phyloP scores from a whole-genome alignment of 805 yeast genomes.

The Lipomyces spencermartinsiae region DNA sequence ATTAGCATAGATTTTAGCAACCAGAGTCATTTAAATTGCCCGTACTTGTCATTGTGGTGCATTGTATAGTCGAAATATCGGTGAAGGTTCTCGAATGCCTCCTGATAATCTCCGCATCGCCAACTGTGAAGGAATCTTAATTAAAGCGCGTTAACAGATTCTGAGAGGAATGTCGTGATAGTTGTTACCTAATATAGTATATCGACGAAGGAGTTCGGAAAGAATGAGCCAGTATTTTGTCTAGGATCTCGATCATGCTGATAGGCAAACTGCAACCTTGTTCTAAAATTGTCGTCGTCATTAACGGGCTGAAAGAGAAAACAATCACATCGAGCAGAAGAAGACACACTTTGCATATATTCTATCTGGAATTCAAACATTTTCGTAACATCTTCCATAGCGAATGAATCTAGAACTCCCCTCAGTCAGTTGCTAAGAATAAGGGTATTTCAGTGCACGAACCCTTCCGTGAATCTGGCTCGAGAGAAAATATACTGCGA shows the following conservation, averaged over 20 bases:
- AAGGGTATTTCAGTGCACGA: neutral
- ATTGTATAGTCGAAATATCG: constrained; percentile 76
- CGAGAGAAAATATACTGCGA: neutral
- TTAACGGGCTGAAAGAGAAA: neutral
- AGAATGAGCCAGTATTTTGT: constrained; percentile 58
- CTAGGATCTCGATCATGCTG: constrained; percentile 39
- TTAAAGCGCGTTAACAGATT: constrained; percentile 42
- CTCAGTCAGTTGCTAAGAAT: neutral
- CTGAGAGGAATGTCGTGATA: neutral
- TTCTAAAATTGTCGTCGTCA: constrained; percentile 5
- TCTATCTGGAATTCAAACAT: constrained; percentile 35
- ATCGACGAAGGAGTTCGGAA: constrained; percentile 54
- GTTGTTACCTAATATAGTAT: constrained; percentile 27
- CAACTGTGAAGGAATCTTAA: constrained; percentile 59
- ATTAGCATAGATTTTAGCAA: neutral
- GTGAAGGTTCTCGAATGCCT: constrained; percentile 60
- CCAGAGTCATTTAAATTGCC: neutral
- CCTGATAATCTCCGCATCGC: constrained; percentile 58
- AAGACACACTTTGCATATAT: constrained; percentile 29
- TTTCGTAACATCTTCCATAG: constrained; percentile 52
- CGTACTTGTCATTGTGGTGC: constrained; percentile 49
- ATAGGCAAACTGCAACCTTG: constrained; percentile 16
- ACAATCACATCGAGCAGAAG: neutral
- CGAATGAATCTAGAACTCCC: constrained; percentile 47
- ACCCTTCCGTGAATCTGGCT: neutral